Conservation (phyloP, 2,329 filamentous ascomycete genomes). For the Cladophialophora immunda region DNA sequence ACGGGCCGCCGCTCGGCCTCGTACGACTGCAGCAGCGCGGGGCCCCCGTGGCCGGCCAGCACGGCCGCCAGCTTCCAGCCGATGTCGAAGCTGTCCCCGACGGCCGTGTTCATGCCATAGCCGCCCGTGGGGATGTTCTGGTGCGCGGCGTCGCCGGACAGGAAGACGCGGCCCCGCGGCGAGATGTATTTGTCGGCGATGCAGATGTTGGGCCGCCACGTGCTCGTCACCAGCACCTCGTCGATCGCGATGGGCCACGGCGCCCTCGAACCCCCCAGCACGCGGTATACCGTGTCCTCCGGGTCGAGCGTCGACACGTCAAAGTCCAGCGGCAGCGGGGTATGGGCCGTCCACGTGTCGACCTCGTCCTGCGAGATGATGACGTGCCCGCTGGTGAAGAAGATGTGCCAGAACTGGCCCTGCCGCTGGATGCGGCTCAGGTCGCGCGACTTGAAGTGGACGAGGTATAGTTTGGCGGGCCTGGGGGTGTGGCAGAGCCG, state of each 20-base stretch:
- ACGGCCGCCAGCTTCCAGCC: slow-evolving; percentile 48
- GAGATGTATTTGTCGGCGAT: slow-evolving; percentile 43
- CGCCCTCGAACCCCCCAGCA: slow-evolving; percentile 37
- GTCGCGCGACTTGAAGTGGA: slow-evolving; percentile 47
- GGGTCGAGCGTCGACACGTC: slow-evolving; percentile 38
- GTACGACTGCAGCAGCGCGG: slow-evolving; percentile 43
- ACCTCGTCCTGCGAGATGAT: slow-evolving; percentile 47
- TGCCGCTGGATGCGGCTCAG: slow-evolving; percentile 40
- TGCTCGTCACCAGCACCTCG: slow-evolving; percentile 45
- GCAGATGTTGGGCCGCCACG: slow-evolving; percentile 45
- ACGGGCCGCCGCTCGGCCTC: slow-evolving; percentile 44
- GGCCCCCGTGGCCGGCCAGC: slow-evolving; percentile 42
- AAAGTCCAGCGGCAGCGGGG: slow-evolving; percentile 32
- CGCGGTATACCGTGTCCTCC: slow-evolving; percentile 39
- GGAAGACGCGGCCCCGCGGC: slow-evolving; percentile 40
- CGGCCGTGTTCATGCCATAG: slow-evolving; percentile 51
- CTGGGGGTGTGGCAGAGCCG: no score
- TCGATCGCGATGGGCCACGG: slow-evolving; percentile 45
- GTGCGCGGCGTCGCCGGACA: slow-evolving; percentile 49
- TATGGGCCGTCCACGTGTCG: slow-evolving; percentile 48
- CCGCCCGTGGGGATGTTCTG: slow-evolving; percentile 45
- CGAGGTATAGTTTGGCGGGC: slow-evolving; percentile 40
- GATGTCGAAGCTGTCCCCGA: slow-evolving; percentile 49
- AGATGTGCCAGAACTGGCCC: slow-evolving; percentile 48
- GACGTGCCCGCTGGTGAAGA: slow-evolving; percentile 40